A percentile compares a stretch with the other conserved stretches of the same genome.
Conservation (phyloP, 257 asterid genomes). For the Plantago elongata region DNA sequence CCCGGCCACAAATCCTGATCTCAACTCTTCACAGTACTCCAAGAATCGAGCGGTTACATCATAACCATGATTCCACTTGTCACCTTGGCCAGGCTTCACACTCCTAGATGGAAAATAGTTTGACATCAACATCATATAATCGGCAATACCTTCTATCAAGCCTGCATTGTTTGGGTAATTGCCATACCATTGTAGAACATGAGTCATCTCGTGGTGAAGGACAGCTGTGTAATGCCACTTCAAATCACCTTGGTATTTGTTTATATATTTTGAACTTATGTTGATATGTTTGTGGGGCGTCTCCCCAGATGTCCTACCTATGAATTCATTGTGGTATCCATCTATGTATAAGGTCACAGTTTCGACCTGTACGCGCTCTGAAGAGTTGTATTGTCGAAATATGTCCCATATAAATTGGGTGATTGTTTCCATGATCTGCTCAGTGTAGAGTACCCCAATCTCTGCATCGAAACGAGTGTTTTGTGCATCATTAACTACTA, state of each 20-base stretch:
- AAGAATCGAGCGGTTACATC: conserved; percentile 45
- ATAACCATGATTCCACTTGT: conserved; percentile 44
- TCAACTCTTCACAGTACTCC: conserved; percentile 38
- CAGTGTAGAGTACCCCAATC: conserved; percentile 28
- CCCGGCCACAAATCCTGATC: conserved; percentile 31
- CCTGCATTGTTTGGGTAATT: conserved; percentile 25
- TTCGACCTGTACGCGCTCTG: conserved; percentile 18
- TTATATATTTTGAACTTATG: conserved; percentile 26
- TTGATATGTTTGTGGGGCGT: conserved; percentile 4
- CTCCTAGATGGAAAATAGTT: conserved; percentile 21
- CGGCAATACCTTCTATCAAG: conserved; percentile 38
- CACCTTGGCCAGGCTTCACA: conserved; percentile 33
- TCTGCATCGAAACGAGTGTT: conserved; percentile 23
- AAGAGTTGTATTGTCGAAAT: conserved; percentile 16
- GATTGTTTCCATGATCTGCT: conserved; percentile 25
- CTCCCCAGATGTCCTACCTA: conserved; percentile 30
- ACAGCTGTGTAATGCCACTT: conserved; percentile 37
- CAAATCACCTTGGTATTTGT: conserved; percentile 28
- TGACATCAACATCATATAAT: conserved; percentile 28
- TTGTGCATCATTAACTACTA: conserved; percentile 20
- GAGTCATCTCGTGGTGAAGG: conserved; percentile 41
- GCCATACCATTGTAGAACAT: conserved; percentile 42
- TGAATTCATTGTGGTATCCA: conserved; percentile 26
- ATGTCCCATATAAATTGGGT: conserved; percentile 33
- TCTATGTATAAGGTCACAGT: conserved; percentile 14